Evolutionary conservation across 108 stramenopile genomes (phyloP).

Genomic region (Nitzschia inconspicua): DNA sequence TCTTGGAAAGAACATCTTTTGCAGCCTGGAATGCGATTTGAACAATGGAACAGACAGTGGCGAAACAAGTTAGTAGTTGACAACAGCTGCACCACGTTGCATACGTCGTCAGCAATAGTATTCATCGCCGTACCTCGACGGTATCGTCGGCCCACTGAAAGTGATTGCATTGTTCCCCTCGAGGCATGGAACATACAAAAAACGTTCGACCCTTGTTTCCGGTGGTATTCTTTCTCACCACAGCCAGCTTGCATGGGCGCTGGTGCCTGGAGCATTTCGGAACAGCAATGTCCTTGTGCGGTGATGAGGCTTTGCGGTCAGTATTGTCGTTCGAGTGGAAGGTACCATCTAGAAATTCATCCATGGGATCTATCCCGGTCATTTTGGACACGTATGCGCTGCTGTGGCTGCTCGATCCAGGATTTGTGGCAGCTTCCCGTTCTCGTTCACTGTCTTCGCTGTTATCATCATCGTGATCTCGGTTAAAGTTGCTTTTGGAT

Average conservation of each 20-base stretch:
- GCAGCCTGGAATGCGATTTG: slow-evolving; percentile 32
- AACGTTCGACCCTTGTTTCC: slow-evolving; percentile 88
- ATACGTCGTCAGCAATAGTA: slow-evolving; percentile 2
- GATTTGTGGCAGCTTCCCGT: background rate
- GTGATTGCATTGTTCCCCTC: slow-evolving; percentile 84
- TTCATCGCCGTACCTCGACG: slow-evolving; percentile 40
- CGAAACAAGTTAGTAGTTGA: background rate
- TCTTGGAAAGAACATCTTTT: slow-evolving; percentile 50
- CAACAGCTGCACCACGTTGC: background rate
- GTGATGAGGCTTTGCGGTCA: background rate
- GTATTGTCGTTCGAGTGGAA: slow-evolving; percentile 16
- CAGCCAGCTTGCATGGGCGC: slow-evolving; percentile 69
- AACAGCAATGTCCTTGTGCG: slow-evolving; percentile 10
- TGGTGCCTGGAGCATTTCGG: slow-evolving; percentile 74
- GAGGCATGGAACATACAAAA: slow-evolving; percentile 79
- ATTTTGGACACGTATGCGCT: slow-evolving; percentile 23
- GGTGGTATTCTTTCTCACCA: slow-evolving; percentile 75
- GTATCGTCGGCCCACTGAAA: slow-evolving; percentile 92
- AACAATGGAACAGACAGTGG: background rate
- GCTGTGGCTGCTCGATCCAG: slow-evolving; percentile 6
- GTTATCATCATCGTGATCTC: slow-evolving; percentile 6
- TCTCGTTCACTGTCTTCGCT: slow-evolving; percentile 4
- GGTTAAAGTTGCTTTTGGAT: slow-evolving; percentile 5
- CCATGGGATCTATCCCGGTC: slow-evolving; percentile 77
- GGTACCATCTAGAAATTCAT: slow-evolving; percentile 82